Percentiles rank a stretch among this genome's conserved stretches.
Evolutionary conservation across 208 protist species (phyloP).

Genomic region (Wallacemonas rigidus): DNA sequence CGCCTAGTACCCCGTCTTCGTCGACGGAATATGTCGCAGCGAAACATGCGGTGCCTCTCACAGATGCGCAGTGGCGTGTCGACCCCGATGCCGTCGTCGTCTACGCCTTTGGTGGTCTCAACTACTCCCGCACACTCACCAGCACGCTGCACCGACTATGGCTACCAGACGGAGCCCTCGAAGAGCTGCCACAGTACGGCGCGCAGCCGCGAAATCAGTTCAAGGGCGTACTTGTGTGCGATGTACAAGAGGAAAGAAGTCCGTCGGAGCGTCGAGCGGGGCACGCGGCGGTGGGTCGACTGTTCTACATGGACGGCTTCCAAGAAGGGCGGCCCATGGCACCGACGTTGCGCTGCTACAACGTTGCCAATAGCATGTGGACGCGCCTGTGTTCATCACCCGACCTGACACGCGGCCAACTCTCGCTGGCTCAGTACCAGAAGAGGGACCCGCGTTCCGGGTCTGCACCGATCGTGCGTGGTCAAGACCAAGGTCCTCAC

Average conservation of each 20-base stretch:
- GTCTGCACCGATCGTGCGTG: no score
- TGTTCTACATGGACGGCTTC: conserved; percentile 66
- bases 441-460: no score
- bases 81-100: conserved; percentile 23
- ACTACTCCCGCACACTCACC: conserved; percentile 38
- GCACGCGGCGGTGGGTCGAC: conserved; percentile 20
- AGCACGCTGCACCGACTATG: conserved; percentile 45
- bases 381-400: conserved; percentile 39
- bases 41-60: background rate
- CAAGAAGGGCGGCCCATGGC: conserved; percentile 46
- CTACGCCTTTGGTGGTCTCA: conserved; percentile 54
- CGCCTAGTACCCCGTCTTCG: background rate
- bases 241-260: conserved; percentile 39
- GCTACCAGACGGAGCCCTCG: conserved; percentile 35
- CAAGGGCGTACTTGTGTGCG: conserved; percentile 47
- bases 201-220: conserved; percentile 49
- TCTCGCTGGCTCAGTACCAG: conserved; percentile 30
- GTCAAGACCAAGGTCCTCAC: no score
- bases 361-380: conserved; percentile 45
- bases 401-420: conserved; percentile 48
- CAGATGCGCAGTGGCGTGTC: conserved; percentile 1
- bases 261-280: conserved; percentile 25
- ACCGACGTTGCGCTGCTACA: conserved; percentile 44
- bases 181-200: conserved; percentile 53
- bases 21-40: background rate